A percentile compares a stretch with the other conserved stretches of the same genome.
Conservation (phyloP, 208 protist species). For the Kentomonas sorsogonicus region DNA sequence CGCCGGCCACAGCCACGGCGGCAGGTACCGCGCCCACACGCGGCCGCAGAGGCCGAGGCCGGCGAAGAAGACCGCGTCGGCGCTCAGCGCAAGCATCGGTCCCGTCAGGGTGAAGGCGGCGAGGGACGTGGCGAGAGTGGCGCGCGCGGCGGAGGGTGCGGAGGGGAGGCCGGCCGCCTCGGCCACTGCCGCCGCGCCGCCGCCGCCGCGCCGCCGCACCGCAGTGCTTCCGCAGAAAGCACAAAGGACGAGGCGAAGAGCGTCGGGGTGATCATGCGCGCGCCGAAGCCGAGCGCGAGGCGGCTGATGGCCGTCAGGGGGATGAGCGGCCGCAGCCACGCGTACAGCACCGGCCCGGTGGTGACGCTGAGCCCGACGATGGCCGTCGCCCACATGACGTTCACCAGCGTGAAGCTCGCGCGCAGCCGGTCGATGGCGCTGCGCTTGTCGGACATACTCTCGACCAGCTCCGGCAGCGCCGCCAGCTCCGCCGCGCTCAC, state of each 20-base stretch:
- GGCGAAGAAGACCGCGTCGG: constrained; percentile 7
- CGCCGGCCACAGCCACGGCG: not conserved
- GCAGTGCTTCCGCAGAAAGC: constrained; percentile 5
- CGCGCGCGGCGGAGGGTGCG: too few species aligned
- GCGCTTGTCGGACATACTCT: not conserved
- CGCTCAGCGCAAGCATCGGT: constrained; percentile 5
- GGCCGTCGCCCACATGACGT: constrained; percentile 8
- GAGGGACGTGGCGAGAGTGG: too few species aligned
- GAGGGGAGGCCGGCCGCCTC: too few species aligned
- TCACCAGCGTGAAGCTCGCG: constrained; percentile 7
- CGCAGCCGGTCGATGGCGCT: constrained; percentile 6
- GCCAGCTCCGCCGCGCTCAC: constrained; percentile 8
- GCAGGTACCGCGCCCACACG: not conserved
- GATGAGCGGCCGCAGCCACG: constrained; percentile 2
- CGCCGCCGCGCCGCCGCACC: constrained; percentile 6
- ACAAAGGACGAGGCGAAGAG: not conserved
- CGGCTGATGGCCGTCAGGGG: not conserved
- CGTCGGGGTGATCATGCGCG: not conserved
- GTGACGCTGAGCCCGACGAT: not conserved
- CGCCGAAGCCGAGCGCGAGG: not conserved
- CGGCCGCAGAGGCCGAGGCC: too few species aligned
- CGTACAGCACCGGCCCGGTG: not conserved
- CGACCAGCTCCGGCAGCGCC: constrained; percentile 1
- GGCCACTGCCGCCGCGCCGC: too few species aligned
- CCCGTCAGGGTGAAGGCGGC: constrained; percentile 10